phyloP scores from a whole-genome alignment of 768 basidiomycete species.

The Sarcodon aspratus region DNA sequence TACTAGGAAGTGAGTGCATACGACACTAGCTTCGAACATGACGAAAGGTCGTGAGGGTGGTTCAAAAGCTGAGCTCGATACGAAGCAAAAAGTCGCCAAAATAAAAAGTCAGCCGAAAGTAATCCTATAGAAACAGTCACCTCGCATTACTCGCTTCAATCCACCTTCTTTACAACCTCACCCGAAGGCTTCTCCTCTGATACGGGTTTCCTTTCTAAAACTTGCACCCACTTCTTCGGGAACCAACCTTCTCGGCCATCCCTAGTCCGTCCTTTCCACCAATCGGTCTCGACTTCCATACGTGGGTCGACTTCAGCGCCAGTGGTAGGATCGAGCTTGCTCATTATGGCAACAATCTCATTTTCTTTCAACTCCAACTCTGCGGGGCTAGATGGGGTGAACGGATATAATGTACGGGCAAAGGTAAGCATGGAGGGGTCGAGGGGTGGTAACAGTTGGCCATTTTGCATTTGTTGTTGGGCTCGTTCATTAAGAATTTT shows the following conservation, averaged over 20 bases:
- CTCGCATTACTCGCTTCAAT: slow-evolving; percentile 11
- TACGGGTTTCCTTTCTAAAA: slow-evolving; percentile 33
- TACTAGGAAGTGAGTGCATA: too few species aligned
- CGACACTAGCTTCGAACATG: too few species aligned
- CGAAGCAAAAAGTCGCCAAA: too few species aligned
- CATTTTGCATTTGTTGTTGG: slow-evolving; percentile 26
- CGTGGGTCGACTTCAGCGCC: slow-evolving; percentile 61
- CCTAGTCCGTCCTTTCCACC: slow-evolving; percentile 92
- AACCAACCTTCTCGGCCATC: slow-evolving; percentile 95
- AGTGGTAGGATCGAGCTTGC: slow-evolving; percentile 60
- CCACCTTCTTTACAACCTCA: slow-evolving; percentile 26
- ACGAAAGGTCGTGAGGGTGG: too few species aligned
- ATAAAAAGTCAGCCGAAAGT: too few species aligned
- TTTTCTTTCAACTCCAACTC: slow-evolving; percentile 79
- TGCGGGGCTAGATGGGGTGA: slow-evolving; percentile 59
- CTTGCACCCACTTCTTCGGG: slow-evolving; percentile 80
- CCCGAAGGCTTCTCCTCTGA: slow-evolving; percentile 5
- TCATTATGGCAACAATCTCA: slow-evolving; percentile 89
- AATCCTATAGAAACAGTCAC: too few species aligned
- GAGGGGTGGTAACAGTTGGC: slow-evolving; percentile 38
- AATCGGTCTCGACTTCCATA: slow-evolving; percentile 53
- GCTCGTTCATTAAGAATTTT: slow-evolving; percentile 57
- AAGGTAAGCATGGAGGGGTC: slow-evolving; percentile 80
- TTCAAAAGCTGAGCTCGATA: too few species aligned
- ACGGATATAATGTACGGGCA: slow-evolving; percentile 71